Evolutionary conservation across 768 basidiomycete genomes (phyloP).

Genomic region (Russula olivacea): DNA sequence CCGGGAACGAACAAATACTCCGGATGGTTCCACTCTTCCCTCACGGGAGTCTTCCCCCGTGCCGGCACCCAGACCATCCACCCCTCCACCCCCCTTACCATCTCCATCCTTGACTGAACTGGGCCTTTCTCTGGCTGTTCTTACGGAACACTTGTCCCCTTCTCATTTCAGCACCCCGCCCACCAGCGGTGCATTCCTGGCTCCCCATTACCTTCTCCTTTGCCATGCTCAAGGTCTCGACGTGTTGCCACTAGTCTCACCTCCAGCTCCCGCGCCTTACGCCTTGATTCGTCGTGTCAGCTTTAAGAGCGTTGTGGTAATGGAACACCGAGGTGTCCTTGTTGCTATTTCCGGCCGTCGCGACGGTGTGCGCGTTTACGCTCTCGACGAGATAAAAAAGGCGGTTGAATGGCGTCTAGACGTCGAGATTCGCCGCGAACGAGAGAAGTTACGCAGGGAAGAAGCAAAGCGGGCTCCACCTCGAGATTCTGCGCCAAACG

Average conservation of each 20-base stretch:
- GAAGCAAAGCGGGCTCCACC: slow-evolving; percentile 47
- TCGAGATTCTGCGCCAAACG: slow-evolving; percentile 31
- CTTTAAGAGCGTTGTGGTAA: slow-evolving; percentile 85
- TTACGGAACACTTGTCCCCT: slow-evolving; percentile 65
- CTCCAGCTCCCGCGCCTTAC: slow-evolving; percentile 71
- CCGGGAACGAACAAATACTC: slow-evolving; percentile 24
- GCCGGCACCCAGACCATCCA: slow-evolving; percentile 43
- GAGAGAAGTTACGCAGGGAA: slow-evolving; percentile 64
- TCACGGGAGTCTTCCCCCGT: slow-evolving; percentile 54
- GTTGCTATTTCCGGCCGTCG: slow-evolving; percentile 84
- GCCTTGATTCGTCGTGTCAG: slow-evolving; percentile 74
- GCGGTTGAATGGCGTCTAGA: slow-evolving; percentile 87
- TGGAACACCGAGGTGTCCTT: slow-evolving; percentile 88
- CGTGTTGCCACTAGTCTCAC: slow-evolving; percentile 71
- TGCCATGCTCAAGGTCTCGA: slow-evolving; percentile 85
- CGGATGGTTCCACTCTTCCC: slow-evolving; percentile 33
- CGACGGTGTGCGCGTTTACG: slow-evolving; percentile 84
- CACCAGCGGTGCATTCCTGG: slow-evolving; percentile 69
- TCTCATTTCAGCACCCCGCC: slow-evolving; percentile 77
- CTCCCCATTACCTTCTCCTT: slow-evolving; percentile 74
- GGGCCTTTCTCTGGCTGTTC: slow-evolving; percentile 60
- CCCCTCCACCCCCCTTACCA: slow-evolving; percentile 68
- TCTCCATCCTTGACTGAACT: slow-evolving; percentile 70
- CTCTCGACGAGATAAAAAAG: slow-evolving; percentile 79
- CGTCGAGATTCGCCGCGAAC: slow-evolving; percentile 66